A percentile compares a stretch with the other conserved stretches of the same genome.
Conservation (phyloP, 306 rosid genomes). For the Acacia crassicarpa region DNA sequence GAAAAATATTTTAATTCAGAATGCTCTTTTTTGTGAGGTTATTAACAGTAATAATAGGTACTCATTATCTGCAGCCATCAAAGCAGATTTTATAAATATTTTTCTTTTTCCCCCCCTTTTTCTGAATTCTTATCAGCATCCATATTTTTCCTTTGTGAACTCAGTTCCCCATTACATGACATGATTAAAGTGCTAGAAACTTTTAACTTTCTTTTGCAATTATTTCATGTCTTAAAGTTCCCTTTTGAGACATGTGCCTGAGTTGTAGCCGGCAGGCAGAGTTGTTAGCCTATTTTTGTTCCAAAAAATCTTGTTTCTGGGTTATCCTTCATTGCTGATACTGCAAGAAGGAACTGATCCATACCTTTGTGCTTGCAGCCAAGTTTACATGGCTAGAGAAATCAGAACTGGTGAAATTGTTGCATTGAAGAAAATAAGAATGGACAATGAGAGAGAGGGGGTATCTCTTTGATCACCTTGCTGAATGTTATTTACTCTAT, state of each 20-base stretch:
- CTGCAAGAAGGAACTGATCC: slow-evolving; percentile 15
- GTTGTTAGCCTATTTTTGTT: slow-evolving; percentile 10
- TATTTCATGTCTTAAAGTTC: neutral
- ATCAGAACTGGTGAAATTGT: slow-evolving; percentile 69
- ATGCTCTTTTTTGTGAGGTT: neutral
- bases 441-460: slow-evolving; percentile 81
- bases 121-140: neutral
- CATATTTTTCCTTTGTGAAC: neutral
- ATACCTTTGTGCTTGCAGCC: slow-evolving; percentile 45
- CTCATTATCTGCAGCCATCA: neutral
- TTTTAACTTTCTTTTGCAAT: neutral
- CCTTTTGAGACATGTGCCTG: neutral
- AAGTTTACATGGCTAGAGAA: slow-evolving; percentile 77
- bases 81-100: neutral
- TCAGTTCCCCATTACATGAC: neutral
- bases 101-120: too few species aligned
- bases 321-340: slow-evolving; percentile 15
- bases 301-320: slow-evolving; percentile 1
- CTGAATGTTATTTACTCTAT: neutral
- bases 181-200: neutral
- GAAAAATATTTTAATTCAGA: neutral
- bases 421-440: slow-evolving; percentile 73
- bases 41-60: neutral
- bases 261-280: neutral
- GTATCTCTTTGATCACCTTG: slow-evolving; percentile 35